Base-by-base conservation (phyloP, 2,329 filamentous ascomycete species). In the Hortaea werneckii region DNA sequence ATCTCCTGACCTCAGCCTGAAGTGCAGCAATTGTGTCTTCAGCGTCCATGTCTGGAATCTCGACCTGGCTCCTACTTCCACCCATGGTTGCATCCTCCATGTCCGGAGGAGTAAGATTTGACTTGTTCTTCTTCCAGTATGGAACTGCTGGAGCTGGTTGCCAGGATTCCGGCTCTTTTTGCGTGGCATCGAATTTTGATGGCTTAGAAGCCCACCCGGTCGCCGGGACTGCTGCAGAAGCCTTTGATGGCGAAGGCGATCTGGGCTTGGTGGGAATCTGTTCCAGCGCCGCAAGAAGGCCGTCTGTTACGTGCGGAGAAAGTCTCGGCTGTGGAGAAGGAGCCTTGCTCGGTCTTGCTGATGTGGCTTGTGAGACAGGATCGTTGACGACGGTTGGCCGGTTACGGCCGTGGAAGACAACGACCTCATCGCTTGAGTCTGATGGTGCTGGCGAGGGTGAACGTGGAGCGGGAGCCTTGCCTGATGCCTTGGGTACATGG, bases 361-460 rank as follows among this genome's bases (percentile, higher is more conserved):
- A 40, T 10, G 10, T 13, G 37, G 37, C 37, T 10, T 10, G 37
- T 26, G 11, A 13, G 28, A 55, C 48, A n/a, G 60, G 58, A 41
- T 62, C 57, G 37, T 62, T 53, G 27, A 57, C 47, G 7, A 59
- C 45, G 10, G 45, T 54, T 6, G 58, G 48, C 35, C 46, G 53
- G 40, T 50, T 56, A 27, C 80, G 72, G 35, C 80, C 80, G 47
- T 70, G 75, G 59, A 85, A 87, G 0, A 86, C 57, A 40, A 88
- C 79, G 5, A 87, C 69, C 52, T 95, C 86, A 41, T 85, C 84
- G 56, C 82, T 84, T 0, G 83, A 85, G 51, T 79, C 73, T 0
- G 74, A 75, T 5, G 59, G 57, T 1, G 66, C 66, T 11, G 67
- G 67, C 4, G 68, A 70, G 2, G 66, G 56, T 34, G 60, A 64